Evolutionary conservation across 352 stramenopile genomes (phyloP), one percentile per base, ranked within the genome.

Genomic region (Phytophthora idaei): DNA sequence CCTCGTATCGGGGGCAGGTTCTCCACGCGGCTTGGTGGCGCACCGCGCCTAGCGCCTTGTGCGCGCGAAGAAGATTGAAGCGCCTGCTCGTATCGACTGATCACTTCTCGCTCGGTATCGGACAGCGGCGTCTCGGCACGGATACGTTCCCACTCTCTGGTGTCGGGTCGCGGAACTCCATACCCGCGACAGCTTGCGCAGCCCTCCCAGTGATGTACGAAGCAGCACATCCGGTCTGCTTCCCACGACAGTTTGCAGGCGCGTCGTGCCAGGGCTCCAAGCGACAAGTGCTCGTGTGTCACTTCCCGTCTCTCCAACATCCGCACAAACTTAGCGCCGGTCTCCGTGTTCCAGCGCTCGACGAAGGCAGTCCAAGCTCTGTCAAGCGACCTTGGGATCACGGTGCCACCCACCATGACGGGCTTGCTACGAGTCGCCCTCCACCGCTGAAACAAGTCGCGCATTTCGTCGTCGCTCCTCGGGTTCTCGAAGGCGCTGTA

Each of bases 261-360:
- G 1, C n/a, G 10, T 4, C 4, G 0, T 6, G 48, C 29, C 29
- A 55, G 31, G 0, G 3, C 31, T 5, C 29, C 15, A 8, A 44
- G 15, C n/a, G 48, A 31, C 31, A 55, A 0, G 2, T 15, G 8
- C 31, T 5, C 14, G n/a, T 44, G 15, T 5, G 48, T 55, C 6
- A 0, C 31, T 2, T 44, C n/a, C 5, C 48, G 31, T 9, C 5
- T 5, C 31, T 46, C 34, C 0, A 46, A 1, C 9, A 2, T 57
- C 2, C 21, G n/a, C 1, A 11, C 1, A 3, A 57, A 57, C 17
- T 1, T 11, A 10, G 32, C 8, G 1, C n/a, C 50, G 17, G 32
- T 25, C 8, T 55, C 49, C 3, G 14, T 41, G 31, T 55, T 55
- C 29, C 49, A 55, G 5, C 49, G 31, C n/a, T 55, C 49, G 7